Conservation (phyloP, 1,284 basidiomycete genomes). For the Trichosporon sp. region DNA sequence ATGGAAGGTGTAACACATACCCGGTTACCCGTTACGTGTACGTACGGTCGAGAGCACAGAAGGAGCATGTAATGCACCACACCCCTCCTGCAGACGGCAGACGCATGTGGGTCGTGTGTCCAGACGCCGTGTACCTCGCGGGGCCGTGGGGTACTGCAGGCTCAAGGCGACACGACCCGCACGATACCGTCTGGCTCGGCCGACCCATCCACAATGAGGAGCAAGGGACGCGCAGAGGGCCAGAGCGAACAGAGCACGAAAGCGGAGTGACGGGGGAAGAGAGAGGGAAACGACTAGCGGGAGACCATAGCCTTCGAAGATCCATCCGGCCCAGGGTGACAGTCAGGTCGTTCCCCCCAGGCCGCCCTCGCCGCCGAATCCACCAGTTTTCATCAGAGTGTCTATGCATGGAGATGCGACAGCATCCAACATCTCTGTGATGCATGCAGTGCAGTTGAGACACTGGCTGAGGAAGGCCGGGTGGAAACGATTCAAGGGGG, state of each 20-base stretch:
- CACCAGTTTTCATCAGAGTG: background rate
- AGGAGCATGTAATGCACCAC: background rate
- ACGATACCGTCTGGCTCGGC: background rate
- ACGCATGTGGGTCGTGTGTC: conserved; percentile 2
- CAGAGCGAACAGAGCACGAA: background rate
- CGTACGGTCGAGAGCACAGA: background rate
- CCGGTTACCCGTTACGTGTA: background rate
- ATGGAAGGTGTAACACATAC: background rate
- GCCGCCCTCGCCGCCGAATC: background rate
- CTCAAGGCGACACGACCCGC: background rate
- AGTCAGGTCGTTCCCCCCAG: background rate
- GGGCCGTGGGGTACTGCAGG: background rate
- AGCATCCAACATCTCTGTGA: background rate
- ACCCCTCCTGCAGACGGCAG: background rate
- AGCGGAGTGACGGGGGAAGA: background rate
- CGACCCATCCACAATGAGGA: background rate
- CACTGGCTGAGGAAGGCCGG: background rate
- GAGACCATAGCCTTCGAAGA: background rate
- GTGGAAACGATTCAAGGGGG: conserved; percentile 4
- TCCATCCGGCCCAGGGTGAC: background rate
- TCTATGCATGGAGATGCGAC: background rate
- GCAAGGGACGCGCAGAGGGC: background rate
- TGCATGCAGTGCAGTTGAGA: background rate
- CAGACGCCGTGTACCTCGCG: background rate
- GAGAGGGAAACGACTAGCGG: background rate